phyloP scores from a whole-genome alignment of 2,329 filamentous ascomycete genomes.

The Ophiostoma novo-ulmi region DNA sequence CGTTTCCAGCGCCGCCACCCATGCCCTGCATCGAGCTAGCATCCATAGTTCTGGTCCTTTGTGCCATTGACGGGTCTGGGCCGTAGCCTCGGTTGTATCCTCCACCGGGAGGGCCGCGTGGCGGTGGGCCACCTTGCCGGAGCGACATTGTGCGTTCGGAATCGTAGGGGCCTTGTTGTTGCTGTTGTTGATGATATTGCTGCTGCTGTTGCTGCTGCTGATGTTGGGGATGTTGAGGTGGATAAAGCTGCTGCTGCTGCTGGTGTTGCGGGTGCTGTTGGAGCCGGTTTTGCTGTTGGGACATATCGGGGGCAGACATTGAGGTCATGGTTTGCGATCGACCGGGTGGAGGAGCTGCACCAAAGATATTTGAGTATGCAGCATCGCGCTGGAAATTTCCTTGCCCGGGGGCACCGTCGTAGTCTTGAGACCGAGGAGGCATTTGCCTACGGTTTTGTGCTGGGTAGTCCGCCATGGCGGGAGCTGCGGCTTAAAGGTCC shows the following conservation, averaged over 20 bases:
- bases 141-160: slow-evolving; percentile 62
- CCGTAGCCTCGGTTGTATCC: slow-evolving; percentile 36
- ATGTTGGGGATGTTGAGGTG: slow-evolving; percentile 9
- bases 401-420: slow-evolving; percentile 39
- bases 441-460: slow-evolving; percentile 44
- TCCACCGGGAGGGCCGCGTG: slow-evolving; percentile 43
- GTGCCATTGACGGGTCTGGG: slow-evolving; percentile 29
- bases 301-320: slow-evolving; percentile 53
- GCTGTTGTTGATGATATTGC: slow-evolving; percentile 26
- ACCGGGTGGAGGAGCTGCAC: slow-evolving; percentile 68
- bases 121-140: slow-evolving; percentile 61
- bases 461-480: slow-evolving; percentile 54
- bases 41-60: slow-evolving; percentile 42
- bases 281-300: slow-evolving; percentile 39
- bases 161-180: slow-evolving; percentile 20
- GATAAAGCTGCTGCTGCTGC: slow-evolving; percentile 18
- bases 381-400: slow-evolving; percentile 75
- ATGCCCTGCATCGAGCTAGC: slow-evolving; percentile 38
- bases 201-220: slow-evolving; percentile 10
- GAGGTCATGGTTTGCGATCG: slow-evolving; percentile 95
- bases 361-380: slow-evolving; percentile 95
- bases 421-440: slow-evolving; percentile 42
- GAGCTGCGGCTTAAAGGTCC: slow-evolving; percentile 10
- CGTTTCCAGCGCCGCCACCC: slow-evolving; percentile 29
- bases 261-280: slow-evolving; percentile 21